Evolutionary conservation across 305 asterid genomes (phyloP).

Genomic region (Solanum hybrid): DNA sequence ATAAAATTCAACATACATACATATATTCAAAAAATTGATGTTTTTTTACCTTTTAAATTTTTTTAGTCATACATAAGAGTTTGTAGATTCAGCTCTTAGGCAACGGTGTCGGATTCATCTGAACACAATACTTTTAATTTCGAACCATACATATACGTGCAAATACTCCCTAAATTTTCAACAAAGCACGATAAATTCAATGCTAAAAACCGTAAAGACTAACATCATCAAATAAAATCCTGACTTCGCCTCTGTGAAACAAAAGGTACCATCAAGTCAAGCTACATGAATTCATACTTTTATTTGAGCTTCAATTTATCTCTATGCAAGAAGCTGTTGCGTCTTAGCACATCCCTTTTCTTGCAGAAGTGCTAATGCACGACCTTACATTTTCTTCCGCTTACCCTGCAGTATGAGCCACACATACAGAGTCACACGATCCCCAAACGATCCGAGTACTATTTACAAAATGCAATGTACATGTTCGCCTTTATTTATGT

Average conservation of each 20-base stretch:
- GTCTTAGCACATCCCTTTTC: neutral
- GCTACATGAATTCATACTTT: neutral
- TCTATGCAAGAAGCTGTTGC: neutral
- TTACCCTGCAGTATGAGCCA: neutral
- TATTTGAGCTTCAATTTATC: neutral
- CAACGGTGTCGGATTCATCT: neutral
- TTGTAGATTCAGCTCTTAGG: neutral
- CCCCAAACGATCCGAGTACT: neutral
- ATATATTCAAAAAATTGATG: neutral
- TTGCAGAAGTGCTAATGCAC: neutral
- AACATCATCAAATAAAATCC: neutral
- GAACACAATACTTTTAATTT: neutral
- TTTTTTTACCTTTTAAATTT: accelerated
- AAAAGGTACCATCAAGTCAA: neutral
- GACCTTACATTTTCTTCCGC: neutral
- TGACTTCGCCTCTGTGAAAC: neutral
- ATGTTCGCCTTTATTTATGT: neutral
- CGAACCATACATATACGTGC: neutral
- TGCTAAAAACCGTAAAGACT: neutral
- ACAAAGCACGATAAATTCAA: neutral
- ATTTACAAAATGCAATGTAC: neutral
- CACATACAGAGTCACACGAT: neutral
- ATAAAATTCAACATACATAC: neutral
- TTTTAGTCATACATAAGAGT: neutral
- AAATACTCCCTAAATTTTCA: neutral